A percentile compares a stretch with the other conserved stretches of the same genome.
Evolutionary conservation across 2,329 filamentous ascomycete genomes (phyloP).

Genomic region (Alternaria sp.): DNA sequence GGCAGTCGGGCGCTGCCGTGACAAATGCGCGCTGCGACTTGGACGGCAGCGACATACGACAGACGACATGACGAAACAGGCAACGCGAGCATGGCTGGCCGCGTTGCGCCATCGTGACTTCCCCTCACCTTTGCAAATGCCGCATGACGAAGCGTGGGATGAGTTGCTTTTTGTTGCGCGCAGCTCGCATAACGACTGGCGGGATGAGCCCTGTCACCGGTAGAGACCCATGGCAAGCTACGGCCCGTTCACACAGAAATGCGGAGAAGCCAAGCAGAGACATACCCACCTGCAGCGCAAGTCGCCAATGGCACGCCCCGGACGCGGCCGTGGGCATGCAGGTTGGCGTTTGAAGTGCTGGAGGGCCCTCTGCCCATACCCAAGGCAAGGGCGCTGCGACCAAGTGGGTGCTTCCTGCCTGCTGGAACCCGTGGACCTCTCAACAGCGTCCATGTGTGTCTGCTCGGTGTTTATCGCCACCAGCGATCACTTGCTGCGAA

Average conservation of each 20-base stretch:
- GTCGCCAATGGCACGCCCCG: constrained; percentile 12
- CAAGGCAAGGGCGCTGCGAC: constrained; percentile 19
- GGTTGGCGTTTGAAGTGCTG: constrained; percentile 5
- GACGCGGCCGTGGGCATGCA: constrained; percentile 1
- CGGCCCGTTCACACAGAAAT: constrained; percentile 27
- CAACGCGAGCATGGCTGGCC: not conserved
- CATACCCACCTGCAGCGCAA: constrained; percentile 5
- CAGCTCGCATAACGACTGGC: constrained; percentile 16
- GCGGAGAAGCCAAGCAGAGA: constrained; percentile 24
- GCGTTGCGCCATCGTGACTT: constrained; percentile 29
- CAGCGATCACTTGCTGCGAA: not conserved
- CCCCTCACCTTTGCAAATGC: constrained; percentile 12
- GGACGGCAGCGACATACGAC: not conserved
- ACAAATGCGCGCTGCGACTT: not conserved
- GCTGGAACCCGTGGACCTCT: constrained; percentile 25
- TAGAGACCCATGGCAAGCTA: constrained; percentile 17
- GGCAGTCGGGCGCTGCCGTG: constrained; percentile 5
- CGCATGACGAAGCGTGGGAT: constrained; percentile 30
- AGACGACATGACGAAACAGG: constrained; percentile 3
- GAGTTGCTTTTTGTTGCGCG: constrained; percentile 19
- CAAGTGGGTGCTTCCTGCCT: constrained; percentile 24
- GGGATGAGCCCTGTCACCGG: constrained; percentile 16
- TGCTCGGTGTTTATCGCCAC: constrained; percentile 17
- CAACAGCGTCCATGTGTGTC: constrained; percentile 19
- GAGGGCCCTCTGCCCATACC: constrained; percentile 17